phyloP scores from a whole-genome alignment of 2,329 filamentous ascomycete genomes.

The Venturia asperata region DNA sequence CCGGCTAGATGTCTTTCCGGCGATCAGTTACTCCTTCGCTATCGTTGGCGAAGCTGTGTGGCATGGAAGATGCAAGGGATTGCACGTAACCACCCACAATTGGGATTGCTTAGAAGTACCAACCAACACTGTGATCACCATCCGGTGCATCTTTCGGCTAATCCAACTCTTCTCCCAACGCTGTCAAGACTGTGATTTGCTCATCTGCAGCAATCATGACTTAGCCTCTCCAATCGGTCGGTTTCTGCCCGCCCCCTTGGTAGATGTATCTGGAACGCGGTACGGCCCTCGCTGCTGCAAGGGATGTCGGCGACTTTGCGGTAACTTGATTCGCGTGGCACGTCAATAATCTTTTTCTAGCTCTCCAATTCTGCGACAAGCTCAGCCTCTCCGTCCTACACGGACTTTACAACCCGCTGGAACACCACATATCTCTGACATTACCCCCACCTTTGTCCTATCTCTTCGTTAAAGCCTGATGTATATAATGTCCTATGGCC shows the following conservation, averaged over 20 bases:
- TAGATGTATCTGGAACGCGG: background rate
- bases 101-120: background rate
- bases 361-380: background rate
- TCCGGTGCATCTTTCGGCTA: background rate
- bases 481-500: background rate
- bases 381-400: background rate
- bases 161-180: background rate
- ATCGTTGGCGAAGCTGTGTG: background rate
- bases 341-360: constrained; percentile 1
- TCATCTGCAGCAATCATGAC: background rate
- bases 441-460: background rate
- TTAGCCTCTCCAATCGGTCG: background rate
- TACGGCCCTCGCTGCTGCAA: background rate
- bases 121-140: constrained; percentile 1
- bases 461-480: background rate
- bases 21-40: background rate
- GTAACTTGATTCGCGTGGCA: background rate
- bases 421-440: background rate
- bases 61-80: constrained; percentile 9
- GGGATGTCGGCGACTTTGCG: background rate
- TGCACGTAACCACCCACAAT: background rate
- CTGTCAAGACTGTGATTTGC: background rate
- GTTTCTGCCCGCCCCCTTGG: background rate
- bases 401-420: background rate
- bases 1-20: background rate